Evolutionary conservation across 345 rosid genomes (phyloP).

Genomic region (Salix suchowensis): DNA sequence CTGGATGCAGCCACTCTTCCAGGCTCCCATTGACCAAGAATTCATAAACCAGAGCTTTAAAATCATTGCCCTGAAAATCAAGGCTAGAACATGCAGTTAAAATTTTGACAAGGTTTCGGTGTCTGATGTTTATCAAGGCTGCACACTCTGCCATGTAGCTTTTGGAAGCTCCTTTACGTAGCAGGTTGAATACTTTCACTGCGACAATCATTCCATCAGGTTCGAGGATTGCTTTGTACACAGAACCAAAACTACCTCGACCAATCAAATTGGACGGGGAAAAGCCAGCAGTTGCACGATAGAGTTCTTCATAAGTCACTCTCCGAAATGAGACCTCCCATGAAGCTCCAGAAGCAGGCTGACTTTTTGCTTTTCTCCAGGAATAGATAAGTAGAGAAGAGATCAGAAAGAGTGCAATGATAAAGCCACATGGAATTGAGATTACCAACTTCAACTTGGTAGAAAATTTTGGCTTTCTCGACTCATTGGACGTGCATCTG

Average conservation of each 20-base stretch:
- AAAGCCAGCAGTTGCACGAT: background rate
- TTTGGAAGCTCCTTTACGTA: background rate
- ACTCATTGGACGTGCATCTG: too few species aligned
- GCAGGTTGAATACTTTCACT: background rate
- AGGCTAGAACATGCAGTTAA: background rate
- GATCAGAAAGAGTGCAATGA: too few species aligned
- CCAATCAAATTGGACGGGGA: constrained; percentile 2
- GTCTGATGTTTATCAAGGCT: background rate
- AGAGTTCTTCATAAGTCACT: too few species aligned
- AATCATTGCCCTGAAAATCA: constrained; percentile 9
- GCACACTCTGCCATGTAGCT: constrained; percentile 5
- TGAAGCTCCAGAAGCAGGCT: too few species aligned
- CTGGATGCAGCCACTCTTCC: constrained; percentile 2
- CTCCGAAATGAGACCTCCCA: too few species aligned
- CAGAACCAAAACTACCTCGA: background rate
- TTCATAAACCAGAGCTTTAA: constrained; percentile 4
- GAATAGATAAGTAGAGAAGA: too few species aligned
- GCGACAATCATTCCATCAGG: background rate
- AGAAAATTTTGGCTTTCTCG: too few species aligned
- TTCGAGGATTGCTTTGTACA: background rate
- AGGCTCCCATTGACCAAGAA: constrained; percentile 2
- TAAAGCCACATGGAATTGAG: too few species aligned
- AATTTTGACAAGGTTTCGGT: background rate
- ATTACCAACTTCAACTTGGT: too few species aligned
- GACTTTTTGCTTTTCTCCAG: too few species aligned